Percentiles rank a stretch among this genome's conserved stretches.
Evolutionary conservation across 2,329 filamentous ascomycete species (phyloP).

Genomic region (Alternaria angustiovoidea): DNA sequence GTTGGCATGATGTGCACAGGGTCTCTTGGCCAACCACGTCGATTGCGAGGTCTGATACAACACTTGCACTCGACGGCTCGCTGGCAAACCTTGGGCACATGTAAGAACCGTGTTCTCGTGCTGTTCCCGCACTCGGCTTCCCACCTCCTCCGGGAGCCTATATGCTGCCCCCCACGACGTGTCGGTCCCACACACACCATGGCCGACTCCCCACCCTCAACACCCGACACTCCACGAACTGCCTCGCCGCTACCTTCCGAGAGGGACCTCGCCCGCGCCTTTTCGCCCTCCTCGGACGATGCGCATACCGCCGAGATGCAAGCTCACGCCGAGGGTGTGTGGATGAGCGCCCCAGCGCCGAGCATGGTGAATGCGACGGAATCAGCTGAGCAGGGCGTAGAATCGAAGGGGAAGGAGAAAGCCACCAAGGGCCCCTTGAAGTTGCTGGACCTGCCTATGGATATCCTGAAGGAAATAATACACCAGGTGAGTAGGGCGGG

Average conservation of each 20-base stretch:
- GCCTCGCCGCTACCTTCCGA: conserved; percentile 41
- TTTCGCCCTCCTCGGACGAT: conserved; percentile 34
- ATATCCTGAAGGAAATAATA: conserved; percentile 79
- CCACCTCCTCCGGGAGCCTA: conserved; percentile 37
- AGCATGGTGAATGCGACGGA: conserved; percentile 12
- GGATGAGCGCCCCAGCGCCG: conserved; percentile 17
- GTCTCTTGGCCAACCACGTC: conserved; percentile 22
- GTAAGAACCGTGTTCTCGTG: conserved; percentile 29
- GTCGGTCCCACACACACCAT: conserved; percentile 43
- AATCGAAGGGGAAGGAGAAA: conserved; percentile 60
- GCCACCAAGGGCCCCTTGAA: conserved; percentile 64
- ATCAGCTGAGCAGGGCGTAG: conserved; percentile 46
- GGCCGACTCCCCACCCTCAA: conserved; percentile 43
- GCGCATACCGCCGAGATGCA: conserved; percentile 25
- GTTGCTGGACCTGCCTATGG: conserved; percentile 78
- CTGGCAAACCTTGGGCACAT: conserved; percentile 34
- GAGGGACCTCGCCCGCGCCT: conserved; percentile 27
- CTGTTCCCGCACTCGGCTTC: conserved; percentile 29
- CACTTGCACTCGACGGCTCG: conserved; percentile 19
- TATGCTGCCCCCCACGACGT: conserved; percentile 30
- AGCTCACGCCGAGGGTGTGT: conserved; percentile 22
- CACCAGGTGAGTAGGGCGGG: conserved; percentile 67
- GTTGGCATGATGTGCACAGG: conserved; percentile 19
- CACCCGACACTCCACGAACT: conserved; percentile 37
- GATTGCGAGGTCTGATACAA: conserved; percentile 21